Evolutionary conservation across 2,329 filamentous ascomycete species (phyloP), one percentile per base, ranked within the genome.

Genomic region (Neopestalotiopsis rosae): DNA sequence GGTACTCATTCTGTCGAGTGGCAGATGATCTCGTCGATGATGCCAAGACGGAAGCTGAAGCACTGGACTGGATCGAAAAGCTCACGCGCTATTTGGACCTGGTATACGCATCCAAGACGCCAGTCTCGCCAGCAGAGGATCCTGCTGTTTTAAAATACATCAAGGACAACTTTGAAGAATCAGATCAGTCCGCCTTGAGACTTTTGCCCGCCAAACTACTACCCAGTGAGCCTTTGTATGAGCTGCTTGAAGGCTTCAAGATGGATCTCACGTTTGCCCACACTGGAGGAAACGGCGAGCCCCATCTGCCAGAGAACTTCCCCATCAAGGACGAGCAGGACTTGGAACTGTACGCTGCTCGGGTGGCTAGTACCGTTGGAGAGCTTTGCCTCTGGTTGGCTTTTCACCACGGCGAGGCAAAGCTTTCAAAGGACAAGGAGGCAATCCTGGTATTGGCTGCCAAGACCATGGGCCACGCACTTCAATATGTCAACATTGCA

Each of bases 401-500:
- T 13, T 89, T 92, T 72, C 81, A 87, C 69, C 88, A 93, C 73
- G 84, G 80, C 73, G 42, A 81, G 62, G 70, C 77, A 69, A 34
- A 71, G 49, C 67, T 81, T 61, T 69, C 74, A 13, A 64, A 71
- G 4, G 70, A 78, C 61, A 79, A 83, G 34, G 71, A 78, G 57
- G 76, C 81, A 14, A 75, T 80, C 2, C 82, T 92, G 5, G 81
- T 90, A 14, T 75, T 81, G 17, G 87, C 90, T 0, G 90, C 90
- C 1, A 83, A 84, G 24, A 82, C 85, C 34, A 94, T 94, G 91
- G 92, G 92, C 0, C 86, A 91, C 42, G 91, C 92, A 1, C 81
- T 94, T n/a, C 92, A 94, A 74, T 93, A 91, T 73, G 88, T 93
- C 74, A 94, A 94, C 74, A 93, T 94, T 70, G 90, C 91, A 3